These are phyloP conservation scores for Tardiomyces depauwii DNA, from an alignment of 1,139 yeast genomes.

Conservation along the genomic window DNA sequence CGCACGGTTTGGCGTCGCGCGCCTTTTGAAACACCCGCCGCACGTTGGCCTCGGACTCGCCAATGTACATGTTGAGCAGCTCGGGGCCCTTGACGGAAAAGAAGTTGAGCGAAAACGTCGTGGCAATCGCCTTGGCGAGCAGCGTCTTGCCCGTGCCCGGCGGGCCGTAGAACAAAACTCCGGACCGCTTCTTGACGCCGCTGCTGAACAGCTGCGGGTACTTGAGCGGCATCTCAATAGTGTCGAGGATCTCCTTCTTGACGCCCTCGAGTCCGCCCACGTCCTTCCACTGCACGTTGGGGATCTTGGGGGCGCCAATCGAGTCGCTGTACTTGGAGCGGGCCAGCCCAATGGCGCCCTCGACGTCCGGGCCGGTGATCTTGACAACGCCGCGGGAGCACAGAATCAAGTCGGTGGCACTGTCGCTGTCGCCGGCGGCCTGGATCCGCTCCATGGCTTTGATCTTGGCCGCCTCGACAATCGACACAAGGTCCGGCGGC, in stretches of 20 bases:
- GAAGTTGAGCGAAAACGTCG: conserved; percentile 84
- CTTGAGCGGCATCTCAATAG: conserved; percentile 90
- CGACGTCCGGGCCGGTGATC: conserved; percentile 55
- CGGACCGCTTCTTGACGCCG: conserved; percentile 89
- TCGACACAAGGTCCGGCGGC: conserved; percentile 69
- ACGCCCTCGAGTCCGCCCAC: conserved; percentile 86
- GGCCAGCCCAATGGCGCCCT: conserved; percentile 65
- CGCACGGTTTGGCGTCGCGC: conserved; percentile 94
- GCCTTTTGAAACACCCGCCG: conserved; percentile 89
- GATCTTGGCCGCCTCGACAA: conserved; percentile 54
- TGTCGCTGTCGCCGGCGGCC: conserved; percentile 10
- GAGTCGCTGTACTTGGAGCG: conserved; percentile 84
- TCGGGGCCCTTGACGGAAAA: conserved; percentile 97
- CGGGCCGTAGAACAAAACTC: conserved; percentile 91
- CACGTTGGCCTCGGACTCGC: conserved; percentile 96
- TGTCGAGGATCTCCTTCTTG: conserved; percentile 85
- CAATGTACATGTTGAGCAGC: conserved; percentile 90
- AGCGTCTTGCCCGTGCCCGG: conserved; percentile 98
- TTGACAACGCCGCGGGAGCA: conserved; percentile 41
- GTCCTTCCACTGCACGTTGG: conserved; percentile 91
- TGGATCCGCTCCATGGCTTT: conserved; percentile 43
- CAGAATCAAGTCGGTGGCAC: conserved; percentile 19
- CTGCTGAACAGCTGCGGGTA: conserved; percentile 81
- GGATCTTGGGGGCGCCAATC: conserved; percentile 94
- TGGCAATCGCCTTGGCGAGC: conserved; percentile 92